Base-by-base conservation (phyloP, 305 asterid genomes). In the Lippia alba region DNA sequence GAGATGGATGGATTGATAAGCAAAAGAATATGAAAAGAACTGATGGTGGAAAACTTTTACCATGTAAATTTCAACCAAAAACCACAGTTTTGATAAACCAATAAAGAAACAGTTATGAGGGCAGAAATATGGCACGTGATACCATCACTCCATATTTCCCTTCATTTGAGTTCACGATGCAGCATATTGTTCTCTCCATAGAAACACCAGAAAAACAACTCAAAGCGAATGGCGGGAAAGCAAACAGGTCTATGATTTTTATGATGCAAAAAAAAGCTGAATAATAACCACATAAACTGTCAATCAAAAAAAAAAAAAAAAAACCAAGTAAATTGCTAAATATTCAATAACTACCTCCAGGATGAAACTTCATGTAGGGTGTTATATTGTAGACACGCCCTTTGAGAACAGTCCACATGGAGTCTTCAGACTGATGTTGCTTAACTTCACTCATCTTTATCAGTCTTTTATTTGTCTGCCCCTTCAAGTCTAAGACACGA, bases 331-430 rank as follows among this genome's bases (percentile, higher is more conserved):
- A 46, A 60, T 51, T 51, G 10, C 33, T 12, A 48, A 61, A 64
- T 58, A 49, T 32, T 45, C 34, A 32, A 66, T 59, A 41, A 41
- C 32, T 84, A 94, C 99, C 99, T 88, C 99, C 99, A 24, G 99
- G 99, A 75, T 94, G 99, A 79, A 94, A 94, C 78, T 91, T 94
- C 95, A 91, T 87, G 79, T 91, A 94, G 17, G 99, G 96, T 61
- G 94, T 64, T 71, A 94, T 78, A 77, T 89, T 89, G 79, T 89
- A 89, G 48, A 89, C 96, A 63, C 80, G 88, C 5, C 96, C 94
- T 84, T 87, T 91, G 15, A 94, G 91, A 79, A 90, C 97, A 66
- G 99, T 94, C 99, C 99, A 94, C 99, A 91, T 85, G 68, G 90
- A 80, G 69, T 76, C 95, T 75, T 74, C 97, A 53, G 85, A 84